Evolutionary conservation across 805 yeast species (phyloP).

Genomic region (Saccharomyces mikatae): DNA sequence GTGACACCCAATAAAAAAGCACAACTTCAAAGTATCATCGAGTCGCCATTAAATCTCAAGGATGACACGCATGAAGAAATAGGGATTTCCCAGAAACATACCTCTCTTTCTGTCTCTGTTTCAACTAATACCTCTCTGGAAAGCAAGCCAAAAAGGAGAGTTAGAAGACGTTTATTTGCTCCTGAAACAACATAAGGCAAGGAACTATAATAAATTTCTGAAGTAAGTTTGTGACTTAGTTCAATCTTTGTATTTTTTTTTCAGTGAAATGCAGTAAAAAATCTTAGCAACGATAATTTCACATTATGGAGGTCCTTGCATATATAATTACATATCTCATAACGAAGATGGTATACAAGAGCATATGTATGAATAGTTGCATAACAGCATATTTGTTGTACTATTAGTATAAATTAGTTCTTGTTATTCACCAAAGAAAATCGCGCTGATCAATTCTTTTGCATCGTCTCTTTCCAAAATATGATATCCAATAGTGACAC

Average conservation of each 20-base stretch:
- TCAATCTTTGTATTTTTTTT: background rate
- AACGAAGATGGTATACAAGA: background rate
- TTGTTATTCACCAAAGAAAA: constrained; percentile 60
- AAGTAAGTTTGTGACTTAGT: background rate
- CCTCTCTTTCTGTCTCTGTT: background rate
- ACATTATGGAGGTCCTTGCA: background rate
- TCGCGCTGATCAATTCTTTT: constrained; percentile 47
- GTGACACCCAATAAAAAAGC: constrained; percentile 11
- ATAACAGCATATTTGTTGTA: constrained; percentile 4
- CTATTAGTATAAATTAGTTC: background rate
- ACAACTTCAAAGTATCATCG: constrained; percentile 15
- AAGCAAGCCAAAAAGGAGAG: constrained; percentile 13
- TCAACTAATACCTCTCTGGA: background rate
- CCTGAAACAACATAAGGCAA: constrained; percentile 15
- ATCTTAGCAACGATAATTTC: background rate
- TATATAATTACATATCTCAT: background rate
- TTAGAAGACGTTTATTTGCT: constrained; percentile 33
- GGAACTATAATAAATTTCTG: no score
- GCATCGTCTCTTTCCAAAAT: constrained; percentile 43
- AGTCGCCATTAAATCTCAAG: constrained; percentile 18
- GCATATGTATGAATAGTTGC: background rate
- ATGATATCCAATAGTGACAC: constrained; percentile 45
- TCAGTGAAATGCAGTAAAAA: background rate
- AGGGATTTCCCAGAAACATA: background rate
- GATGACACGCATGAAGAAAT: background rate